A percentile compares a stretch with the other conserved stretches of the same genome.
Conservation (phyloP, 2,329 filamentous ascomycete genomes). For the Harringtonia lauricola region DNA sequence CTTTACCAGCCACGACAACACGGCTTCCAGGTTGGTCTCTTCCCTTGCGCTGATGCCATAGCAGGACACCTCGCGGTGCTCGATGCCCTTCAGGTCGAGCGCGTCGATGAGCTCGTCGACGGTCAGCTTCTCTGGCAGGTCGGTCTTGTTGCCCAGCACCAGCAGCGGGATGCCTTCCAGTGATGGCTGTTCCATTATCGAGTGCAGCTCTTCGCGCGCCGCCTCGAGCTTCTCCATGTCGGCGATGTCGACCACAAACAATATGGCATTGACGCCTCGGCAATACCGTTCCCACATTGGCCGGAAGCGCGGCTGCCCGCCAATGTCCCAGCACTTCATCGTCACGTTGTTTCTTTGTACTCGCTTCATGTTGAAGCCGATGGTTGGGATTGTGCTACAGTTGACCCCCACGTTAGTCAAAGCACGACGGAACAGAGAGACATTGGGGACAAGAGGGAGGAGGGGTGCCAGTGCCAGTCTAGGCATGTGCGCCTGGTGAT, state of each 20-base stretch:
- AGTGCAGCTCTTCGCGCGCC: constrained; percentile 85
- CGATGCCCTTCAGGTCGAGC: constrained; percentile 80
- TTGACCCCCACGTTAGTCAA: neutral
- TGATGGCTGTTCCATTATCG: constrained; percentile 72
- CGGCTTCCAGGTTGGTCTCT: constrained; percentile 95
- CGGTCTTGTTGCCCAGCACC: constrained; percentile 94
- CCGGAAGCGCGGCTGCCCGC: constrained; percentile 91
- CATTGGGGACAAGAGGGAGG: neutral
- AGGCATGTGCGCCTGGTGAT: too few relatives aligned
- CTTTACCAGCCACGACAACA: constrained; percentile 92
- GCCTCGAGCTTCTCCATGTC: constrained; percentile 70
- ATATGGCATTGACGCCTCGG: constrained; percentile 91
- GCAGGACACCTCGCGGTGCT: constrained; percentile 89
- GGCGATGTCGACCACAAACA: constrained; percentile 96
- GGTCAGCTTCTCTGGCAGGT: constrained; percentile 78
- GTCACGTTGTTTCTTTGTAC: constrained; percentile 98
- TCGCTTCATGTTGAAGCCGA: constrained; percentile 98
- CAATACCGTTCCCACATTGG: constrained; percentile 99
- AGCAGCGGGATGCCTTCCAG: constrained; percentile 85
- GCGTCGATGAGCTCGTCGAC: constrained; percentile 94
- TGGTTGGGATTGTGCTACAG: constrained; percentile 87
- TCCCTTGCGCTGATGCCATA: constrained; percentile 98
- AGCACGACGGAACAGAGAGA: too few relatives aligned
- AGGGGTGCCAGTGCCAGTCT: too few relatives aligned
- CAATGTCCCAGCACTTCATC: constrained; percentile 97